Conservation (phyloP, 768 basidiomycete genomes). For the Mycena filopes region DNA sequence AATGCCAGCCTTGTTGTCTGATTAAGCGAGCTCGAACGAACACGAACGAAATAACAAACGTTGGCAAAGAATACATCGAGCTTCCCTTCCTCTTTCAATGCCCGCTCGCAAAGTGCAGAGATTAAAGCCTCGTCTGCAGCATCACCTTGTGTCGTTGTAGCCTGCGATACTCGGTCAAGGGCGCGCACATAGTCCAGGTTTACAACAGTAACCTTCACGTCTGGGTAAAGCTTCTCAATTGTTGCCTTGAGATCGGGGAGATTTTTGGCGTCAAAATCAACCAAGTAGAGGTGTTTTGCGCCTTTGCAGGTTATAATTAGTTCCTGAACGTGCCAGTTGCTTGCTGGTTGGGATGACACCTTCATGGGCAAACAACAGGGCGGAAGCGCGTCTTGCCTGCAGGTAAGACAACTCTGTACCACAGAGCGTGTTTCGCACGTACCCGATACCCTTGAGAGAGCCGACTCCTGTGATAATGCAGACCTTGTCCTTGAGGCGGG, state of each 20-base stretch:
- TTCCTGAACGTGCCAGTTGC: constrained; percentile 8
- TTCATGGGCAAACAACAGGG: constrained; percentile 83
- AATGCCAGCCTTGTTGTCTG: constrained; percentile 70
- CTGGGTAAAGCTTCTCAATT: constrained; percentile 74
- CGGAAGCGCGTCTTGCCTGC: constrained; percentile 69
- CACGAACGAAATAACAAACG: constrained; percentile 53
- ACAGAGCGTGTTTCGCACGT: constrained; percentile 35
- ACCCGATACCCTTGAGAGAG: constrained; percentile 92
- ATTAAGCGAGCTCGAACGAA: constrained; percentile 7
- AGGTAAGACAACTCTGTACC: constrained; percentile 17
- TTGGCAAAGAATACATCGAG: constrained; percentile 97
- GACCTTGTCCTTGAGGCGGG: constrained; percentile 78
- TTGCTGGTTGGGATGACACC: constrained; percentile 45
- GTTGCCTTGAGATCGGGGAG: constrained; percentile 77
- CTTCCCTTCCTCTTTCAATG: constrained; percentile 82
- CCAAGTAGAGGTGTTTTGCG: constrained; percentile 79
- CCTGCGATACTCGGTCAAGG: constrained; percentile 54
- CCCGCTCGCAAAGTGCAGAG: constrained; percentile 72
- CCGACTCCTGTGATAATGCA: constrained; percentile 91
- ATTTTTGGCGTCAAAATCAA: constrained; percentile 75
- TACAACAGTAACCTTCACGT: constrained; percentile 74
- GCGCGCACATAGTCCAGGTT: not conserved
- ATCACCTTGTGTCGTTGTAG: constrained; percentile 82
- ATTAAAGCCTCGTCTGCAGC: constrained; percentile 84
- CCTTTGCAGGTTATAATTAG: constrained; percentile 57